Evolutionary conservation across 257 asterid species (phyloP).

Genomic region (Rehmannia glutinosa): DNA sequence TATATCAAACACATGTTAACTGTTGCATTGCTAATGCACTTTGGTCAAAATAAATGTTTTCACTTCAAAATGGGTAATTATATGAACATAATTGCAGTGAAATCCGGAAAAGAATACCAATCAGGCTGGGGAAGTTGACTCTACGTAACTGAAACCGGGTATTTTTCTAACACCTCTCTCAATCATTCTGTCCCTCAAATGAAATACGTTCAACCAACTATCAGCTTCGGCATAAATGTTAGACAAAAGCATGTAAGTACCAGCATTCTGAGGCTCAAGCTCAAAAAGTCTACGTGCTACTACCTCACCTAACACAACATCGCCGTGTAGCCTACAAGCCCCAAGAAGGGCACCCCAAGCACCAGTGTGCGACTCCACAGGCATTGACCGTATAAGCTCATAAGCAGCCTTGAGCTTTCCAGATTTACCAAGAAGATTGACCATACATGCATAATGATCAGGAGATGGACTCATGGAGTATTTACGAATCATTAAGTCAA

Average conservation of each 20-base stretch:
- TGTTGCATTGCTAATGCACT: not conserved
- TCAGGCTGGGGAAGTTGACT: slow-evolving; percentile 18
- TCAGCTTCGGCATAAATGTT: slow-evolving; percentile 62
- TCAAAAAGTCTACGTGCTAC: slow-evolving; percentile 51
- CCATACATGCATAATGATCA: slow-evolving; percentile 72
- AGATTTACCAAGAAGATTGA: slow-evolving; percentile 70
- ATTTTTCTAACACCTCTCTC: slow-evolving; percentile 53
- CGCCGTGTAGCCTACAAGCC: slow-evolving; percentile 58
- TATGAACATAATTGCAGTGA: not conserved
- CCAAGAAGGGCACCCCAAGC: slow-evolving; percentile 91
- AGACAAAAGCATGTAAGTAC: slow-evolving; percentile 68
- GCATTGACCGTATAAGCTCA: slow-evolving; percentile 52
- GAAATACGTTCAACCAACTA: slow-evolving; percentile 57
- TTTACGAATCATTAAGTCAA: slow-evolving; percentile 38
- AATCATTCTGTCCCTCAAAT: slow-evolving; percentile 49
- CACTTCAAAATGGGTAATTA: not conserved
- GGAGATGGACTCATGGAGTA: slow-evolving; percentile 52
- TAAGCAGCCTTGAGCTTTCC: slow-evolving; percentile 72
- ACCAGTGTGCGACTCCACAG: slow-evolving; percentile 58
- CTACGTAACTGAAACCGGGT: slow-evolving; percentile 56
- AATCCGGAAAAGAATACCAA: not conserved
- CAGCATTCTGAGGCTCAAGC: slow-evolving; percentile 60
- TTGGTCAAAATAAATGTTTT: not conserved
- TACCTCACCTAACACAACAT: slow-evolving; percentile 51
- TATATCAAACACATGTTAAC: not conserved